Evolutionary conservation across 306 rosid genomes (phyloP), one percentile per base, ranked within the genome.

Genomic region (Spatholobus suberectus): DNA sequence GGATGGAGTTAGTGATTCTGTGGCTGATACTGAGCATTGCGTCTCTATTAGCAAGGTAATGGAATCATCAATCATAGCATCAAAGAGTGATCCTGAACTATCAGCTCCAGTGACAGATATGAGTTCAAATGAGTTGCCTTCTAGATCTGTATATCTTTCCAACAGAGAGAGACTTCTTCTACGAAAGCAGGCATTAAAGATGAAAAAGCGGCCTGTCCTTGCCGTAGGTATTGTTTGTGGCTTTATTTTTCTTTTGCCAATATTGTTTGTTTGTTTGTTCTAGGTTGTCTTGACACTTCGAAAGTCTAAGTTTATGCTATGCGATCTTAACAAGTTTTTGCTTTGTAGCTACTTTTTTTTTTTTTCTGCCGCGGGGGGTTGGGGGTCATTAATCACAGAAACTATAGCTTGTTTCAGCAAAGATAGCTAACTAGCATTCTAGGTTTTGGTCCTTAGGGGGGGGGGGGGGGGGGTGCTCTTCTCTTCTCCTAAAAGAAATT

Each of bases 161-260:
- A 96, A 96, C 75, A 91, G 70, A 75, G 94, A 93, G 88, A 91
- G 97, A 80, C 96, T 96, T 61, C 96, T 92, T 79, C 90, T 96
- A 24, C 85, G 96, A 72, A 91, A 75, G 90, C 97, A 93, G 79
- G 97, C 98, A 51, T 90, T 95, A 37, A 81, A 55, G 83, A 90
- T 92, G 94, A 87, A 81, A 85, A 93, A 93, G 58, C 92, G 90
- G 61, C 94, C 94, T 46, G 90, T 92, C 77, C 87, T 96, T 76
- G 87, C 98, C 38, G 84, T 95, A 62, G 98, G 97, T 95, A 92
- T 86, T 69, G 51, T 40, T 85, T 79, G 74, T 73, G 70, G 26
- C 54, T 70, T 52, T 76, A 17, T 12, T 77, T 24, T 66, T 58
- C 40, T 51, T 72, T 47, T 76, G 21, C 38, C 66, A 61, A 27